A percentile compares a stretch with the other conserved stretches of the same genome.
phyloP scores from a whole-genome alignment of 2,329 filamentous ascomycete species.

The Fusarium tricinctum region DNA sequence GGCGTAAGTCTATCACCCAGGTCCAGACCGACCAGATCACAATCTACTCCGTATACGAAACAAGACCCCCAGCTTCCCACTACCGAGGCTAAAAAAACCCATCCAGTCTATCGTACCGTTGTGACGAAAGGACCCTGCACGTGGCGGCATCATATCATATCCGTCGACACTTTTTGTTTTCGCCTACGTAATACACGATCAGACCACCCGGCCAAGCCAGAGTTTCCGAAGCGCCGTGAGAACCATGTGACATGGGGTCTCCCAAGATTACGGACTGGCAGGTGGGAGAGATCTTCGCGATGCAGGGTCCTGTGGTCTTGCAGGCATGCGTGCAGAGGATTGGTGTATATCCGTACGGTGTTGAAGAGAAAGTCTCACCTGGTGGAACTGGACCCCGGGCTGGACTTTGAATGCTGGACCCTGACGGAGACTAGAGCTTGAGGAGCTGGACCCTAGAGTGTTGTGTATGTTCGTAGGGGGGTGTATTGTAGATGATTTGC shows the following conservation, averaged over 20 bases:
- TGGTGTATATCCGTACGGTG: neutral
- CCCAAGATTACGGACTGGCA: neutral
- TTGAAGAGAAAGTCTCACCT: conserved; percentile 13
- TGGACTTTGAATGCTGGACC: neutral
- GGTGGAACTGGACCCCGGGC: conserved; percentile 10
- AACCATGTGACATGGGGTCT: conserved; percentile 11
- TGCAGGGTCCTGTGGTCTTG: conserved; percentile 18
- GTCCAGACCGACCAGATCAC: neutral
- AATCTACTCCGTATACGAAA: neutral
- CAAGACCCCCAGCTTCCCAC: neutral
- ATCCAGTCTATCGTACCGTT: neutral
- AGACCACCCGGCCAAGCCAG: conserved; percentile 24
- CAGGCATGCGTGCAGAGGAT: neutral
- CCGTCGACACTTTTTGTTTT: neutral
- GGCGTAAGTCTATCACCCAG: conserved; percentile 1
- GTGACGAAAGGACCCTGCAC: conserved; percentile 10
- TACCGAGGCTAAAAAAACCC: conserved; percentile 1
- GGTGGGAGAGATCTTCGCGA: conserved; percentile 14
- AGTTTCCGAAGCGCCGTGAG: neutral
- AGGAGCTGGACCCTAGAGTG: neutral
- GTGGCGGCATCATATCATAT: conserved; percentile 32
- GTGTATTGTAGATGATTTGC: neutral
- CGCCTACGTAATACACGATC: conserved; percentile 11
- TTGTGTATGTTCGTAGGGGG: neutral
- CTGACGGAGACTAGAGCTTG: neutral